These are phyloP conservation scores for Lentinula lateritia DNA, from an alignment of 768 basidiomycete genomes.

Conservation along the genomic window DNA sequence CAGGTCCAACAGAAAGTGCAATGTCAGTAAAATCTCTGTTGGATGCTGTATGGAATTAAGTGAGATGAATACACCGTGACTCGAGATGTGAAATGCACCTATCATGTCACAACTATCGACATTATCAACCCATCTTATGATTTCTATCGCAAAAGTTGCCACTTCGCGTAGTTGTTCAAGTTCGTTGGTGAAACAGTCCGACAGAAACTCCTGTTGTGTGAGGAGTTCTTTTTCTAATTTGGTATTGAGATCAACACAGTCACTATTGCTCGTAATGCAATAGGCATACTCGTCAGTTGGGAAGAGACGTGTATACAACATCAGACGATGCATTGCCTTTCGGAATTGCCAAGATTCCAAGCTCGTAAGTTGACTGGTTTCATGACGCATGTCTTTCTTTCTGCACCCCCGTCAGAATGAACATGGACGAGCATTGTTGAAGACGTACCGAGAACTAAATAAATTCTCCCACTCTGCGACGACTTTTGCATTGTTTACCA, in stretches of 20 bases:
- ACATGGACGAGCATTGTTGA: not conserved
- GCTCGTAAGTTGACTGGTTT: not conserved
- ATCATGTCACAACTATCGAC: slow-evolving; percentile 1
- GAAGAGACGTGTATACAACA: slow-evolving; percentile 6
- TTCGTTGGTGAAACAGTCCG: not conserved
- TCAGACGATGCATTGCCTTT: slow-evolving; percentile 4
- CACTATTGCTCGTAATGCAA: not conserved
- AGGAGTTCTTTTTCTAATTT: not conserved
- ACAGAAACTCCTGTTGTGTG: not conserved
- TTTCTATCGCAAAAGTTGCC: not conserved
- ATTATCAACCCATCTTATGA: not conserved
- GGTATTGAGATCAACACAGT: not conserved
- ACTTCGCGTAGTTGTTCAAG: not conserved
- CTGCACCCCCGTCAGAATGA: not conserved
- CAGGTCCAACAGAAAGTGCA: slow-evolving; percentile 5
- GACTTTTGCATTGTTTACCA: not conserved
- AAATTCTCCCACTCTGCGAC: slow-evolving; percentile 1
- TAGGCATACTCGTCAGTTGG: not conserved
- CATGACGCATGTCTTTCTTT: not conserved
- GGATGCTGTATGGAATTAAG: not conserved
- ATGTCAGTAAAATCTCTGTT: not conserved
- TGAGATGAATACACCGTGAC: not conserved
- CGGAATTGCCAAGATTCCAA: slow-evolving; percentile 1
- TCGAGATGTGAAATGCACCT: not conserved
- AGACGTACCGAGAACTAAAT: not conserved